Evolutionary conservation across 176 grass and related monocot species (phyloP), one percentile per base, ranked within the genome.

Genomic region (Luzula sylvatica): DNA sequence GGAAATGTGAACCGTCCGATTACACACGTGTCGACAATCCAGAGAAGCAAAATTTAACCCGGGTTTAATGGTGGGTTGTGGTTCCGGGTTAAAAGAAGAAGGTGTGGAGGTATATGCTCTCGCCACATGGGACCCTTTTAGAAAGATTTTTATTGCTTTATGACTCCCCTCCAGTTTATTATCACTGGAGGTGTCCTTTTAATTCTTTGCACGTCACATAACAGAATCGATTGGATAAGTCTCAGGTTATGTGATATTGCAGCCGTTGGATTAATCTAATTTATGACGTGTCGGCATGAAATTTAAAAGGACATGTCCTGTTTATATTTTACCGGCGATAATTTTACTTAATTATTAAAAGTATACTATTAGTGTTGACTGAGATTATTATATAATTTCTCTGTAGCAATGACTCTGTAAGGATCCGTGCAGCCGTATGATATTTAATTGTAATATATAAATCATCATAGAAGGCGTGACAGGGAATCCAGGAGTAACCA

Each of bases 361-460:
- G 29, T 64, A 47, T 11, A 61, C 44, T 62, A 50, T 27, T 29
- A 50, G n/a, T 47, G 60, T 64, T 64, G 60, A 64, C 60, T 50
- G 30, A 32, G 47, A 49, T n/a, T 29, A 26, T 24, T 11, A 20
- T 29, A 23, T 8, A 29, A 3, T 14, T 64, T 30, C 2, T 26
- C 28, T 4, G 17, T n/a, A 47, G 21, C 25, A 49, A 15, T 22
- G 8, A 11, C 23, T 35, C 42, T 64, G 16, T 32, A 16, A 14
- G 15, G 17, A 64, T 0, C 8, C 3, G 15, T 64, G 42, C 60
- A 28, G 3, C 20, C 6, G 16, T 4, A 3, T n/a, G 2, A 16
- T 17, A 14, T 55, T 55, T 14, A 15, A 5, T 6, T 2, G 29
- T 2, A 22, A 51, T 7, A 21, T 25, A 23, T 1, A 7, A 24